phyloP scores from a whole-genome alignment of 768 basidiomycete species.

The Boletus rex-veris region DNA sequence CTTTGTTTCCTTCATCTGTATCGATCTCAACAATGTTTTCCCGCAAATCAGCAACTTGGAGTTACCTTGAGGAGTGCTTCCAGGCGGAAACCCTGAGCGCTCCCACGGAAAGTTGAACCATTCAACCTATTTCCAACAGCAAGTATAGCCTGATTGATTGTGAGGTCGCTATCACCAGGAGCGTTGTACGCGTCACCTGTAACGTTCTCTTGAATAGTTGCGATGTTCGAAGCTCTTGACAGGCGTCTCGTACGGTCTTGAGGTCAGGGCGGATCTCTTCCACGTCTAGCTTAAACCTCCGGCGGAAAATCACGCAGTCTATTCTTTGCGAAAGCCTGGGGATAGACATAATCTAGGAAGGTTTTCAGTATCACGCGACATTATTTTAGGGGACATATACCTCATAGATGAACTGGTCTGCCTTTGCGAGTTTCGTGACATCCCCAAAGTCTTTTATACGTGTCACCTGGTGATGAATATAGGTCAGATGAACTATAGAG shows the following conservation, averaged over 20 bases:
- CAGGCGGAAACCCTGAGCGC: constrained; percentile 81
- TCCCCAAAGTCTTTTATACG: constrained; percentile 71
- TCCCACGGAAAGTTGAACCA: constrained; percentile 76
- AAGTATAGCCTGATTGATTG: constrained; percentile 55
- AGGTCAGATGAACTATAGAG: not conserved
- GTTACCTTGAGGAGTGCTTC: constrained; percentile 77
- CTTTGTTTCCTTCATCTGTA: constrained; percentile 79
- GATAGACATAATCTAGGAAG: constrained; percentile 67
- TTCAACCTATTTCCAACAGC: constrained; percentile 82
- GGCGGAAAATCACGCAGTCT: constrained; percentile 80
- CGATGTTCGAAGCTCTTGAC: constrained; percentile 63
- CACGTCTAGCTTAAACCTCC: constrained; percentile 77
- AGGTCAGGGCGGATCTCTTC: constrained; percentile 84
- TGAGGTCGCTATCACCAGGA: not conserved
- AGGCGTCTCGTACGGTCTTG: constrained; percentile 66
- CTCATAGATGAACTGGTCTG: constrained; percentile 81
- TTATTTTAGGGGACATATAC: constrained; percentile 35
- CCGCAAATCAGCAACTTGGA: not conserved
- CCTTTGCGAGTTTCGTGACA: constrained; percentile 68
- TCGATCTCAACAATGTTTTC: not conserved
- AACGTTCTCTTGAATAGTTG: constrained; percentile 64
- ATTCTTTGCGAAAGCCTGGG: constrained; percentile 72
- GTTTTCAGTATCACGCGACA: constrained; percentile 2
- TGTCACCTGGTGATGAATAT: constrained; percentile 41
- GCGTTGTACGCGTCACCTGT: constrained; percentile 40